Evolutionary conservation across 345 rosid species (phyloP).

Genomic region (Arabidopsis arenosa): DNA sequence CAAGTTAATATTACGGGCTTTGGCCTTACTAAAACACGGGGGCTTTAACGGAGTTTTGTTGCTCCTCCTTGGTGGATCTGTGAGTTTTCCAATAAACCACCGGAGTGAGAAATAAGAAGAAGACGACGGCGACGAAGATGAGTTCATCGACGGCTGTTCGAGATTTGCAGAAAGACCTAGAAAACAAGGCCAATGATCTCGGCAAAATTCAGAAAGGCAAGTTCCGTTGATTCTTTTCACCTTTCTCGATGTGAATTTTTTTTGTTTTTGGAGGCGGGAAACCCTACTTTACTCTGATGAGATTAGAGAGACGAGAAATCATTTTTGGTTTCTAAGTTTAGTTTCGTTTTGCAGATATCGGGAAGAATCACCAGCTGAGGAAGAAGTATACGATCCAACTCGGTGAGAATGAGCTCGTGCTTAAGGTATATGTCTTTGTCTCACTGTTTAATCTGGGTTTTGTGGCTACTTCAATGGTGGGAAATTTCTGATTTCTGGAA

Average conservation of each 20-base stretch:
- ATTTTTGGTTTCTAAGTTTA: no score
- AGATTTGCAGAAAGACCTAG: constrained; percentile 84
- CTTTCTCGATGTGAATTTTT: background rate
- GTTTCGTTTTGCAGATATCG: constrained; percentile 57
- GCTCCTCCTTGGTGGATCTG: constrained; percentile 29
- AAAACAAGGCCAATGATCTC: constrained; percentile 79
- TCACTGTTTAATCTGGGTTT: constrained; percentile 3
- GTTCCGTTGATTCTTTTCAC: background rate
- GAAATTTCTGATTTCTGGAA: constrained; percentile 3
- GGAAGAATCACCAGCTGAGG: constrained; percentile 87
- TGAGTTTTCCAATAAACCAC: constrained; percentile 7
- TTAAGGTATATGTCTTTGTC: constrained; percentile 55
- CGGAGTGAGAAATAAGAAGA: background rate
- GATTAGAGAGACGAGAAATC: no score
- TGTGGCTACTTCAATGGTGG: constrained; percentile 6
- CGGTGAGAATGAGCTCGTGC: constrained; percentile 97
- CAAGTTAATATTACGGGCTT: constrained; percentile 2
- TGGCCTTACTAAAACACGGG: background rate
- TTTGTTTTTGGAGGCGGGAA: constrained; percentile 2
- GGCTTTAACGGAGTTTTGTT: constrained; percentile 17
- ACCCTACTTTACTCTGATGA: background rate
- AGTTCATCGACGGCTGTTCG: constrained; percentile 69
- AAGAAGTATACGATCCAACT: constrained; percentile 95
- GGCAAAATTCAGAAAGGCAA: constrained; percentile 85
- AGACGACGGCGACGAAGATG: constrained; percentile 47